Conservation (phyloP, 2,329 filamentous ascomycete species). For the Pseudocercospora musae region DNA sequence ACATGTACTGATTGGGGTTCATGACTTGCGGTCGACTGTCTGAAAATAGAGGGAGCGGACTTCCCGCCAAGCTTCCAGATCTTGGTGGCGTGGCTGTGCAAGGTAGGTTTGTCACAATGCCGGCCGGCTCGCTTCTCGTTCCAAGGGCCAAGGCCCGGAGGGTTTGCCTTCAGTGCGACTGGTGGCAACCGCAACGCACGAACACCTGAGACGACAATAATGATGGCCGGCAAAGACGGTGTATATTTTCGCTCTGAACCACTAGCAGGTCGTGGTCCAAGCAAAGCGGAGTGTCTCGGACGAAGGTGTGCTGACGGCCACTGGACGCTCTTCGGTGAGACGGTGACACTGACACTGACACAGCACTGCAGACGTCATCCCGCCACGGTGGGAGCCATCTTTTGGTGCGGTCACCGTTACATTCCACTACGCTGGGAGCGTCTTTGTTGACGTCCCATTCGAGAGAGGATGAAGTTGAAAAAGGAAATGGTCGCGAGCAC, state of each 20-base stretch:
- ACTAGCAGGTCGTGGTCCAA: slow-evolving; percentile 3
- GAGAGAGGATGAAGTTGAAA: slow-evolving; percentile 3
- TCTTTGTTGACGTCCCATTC: slow-evolving; percentile 2
- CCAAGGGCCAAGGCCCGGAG: neutral
- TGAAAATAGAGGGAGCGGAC: slow-evolving; percentile 1
- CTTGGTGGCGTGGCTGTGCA: slow-evolving; percentile 2
- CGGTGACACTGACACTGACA: no score
- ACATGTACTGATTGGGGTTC: neutral
- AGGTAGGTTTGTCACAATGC: neutral
- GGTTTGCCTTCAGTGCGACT: neutral
- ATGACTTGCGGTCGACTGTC: neutral
- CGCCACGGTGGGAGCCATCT: neutral
- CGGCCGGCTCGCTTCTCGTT: neutral
- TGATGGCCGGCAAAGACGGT: slow-evolving; percentile 1
- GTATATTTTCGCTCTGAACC: slow-evolving; percentile 2
- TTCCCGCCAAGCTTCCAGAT: slow-evolving; percentile 2
- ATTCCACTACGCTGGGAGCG: slow-evolving; percentile 5
- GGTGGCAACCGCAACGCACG: neutral
- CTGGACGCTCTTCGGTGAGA: slow-evolving; percentile 2
- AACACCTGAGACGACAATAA: neutral
- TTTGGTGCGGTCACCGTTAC: slow-evolving; percentile 2
- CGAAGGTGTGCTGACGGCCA: neutral
- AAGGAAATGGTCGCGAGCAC: neutral
- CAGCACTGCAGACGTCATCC: slow-evolving; percentile 2
- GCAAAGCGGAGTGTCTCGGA: neutral